Conservation (phyloP, 148 eudicot genomes). For the Cornus suecica region DNA sequence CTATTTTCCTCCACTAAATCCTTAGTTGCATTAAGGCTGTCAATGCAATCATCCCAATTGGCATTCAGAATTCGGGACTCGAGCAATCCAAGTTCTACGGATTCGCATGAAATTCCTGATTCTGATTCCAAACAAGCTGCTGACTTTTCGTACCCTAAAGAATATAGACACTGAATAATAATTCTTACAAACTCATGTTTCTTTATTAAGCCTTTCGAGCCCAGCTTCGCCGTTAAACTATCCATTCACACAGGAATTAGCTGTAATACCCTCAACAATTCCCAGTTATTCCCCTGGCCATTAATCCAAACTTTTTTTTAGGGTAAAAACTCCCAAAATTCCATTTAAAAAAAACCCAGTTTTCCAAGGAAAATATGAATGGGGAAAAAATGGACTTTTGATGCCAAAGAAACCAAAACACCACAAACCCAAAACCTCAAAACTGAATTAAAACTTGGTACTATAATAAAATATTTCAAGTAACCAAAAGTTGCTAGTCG, state of each 20-base stretch:
- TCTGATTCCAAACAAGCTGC: conserved; percentile 75
- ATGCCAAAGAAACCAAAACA: not conserved
- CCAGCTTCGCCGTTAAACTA: conserved; percentile 31
- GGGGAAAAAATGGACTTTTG: not conserved
- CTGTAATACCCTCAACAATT: not conserved
- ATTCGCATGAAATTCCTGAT: conserved; percentile 54
- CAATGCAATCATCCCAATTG: conserved; percentile 67
- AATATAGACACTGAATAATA: conserved; percentile 65
- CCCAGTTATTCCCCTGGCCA: not conserved
- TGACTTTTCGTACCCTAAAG: conserved; percentile 66
- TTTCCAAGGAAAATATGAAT: not conserved
- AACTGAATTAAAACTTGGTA: not conserved
- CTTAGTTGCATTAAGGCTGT: conserved; percentile 36
- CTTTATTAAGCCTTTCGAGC: conserved; percentile 59
- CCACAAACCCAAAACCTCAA: not conserved
- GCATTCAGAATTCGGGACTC: conserved; percentile 51
- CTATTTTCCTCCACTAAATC: conserved; percentile 60
- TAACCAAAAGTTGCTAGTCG: not conserved
- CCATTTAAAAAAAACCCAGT: not conserved
- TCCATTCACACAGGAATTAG: conserved; percentile 38
- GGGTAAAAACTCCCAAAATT: not conserved
- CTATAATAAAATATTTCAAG: not conserved
- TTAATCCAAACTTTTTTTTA: not conserved
- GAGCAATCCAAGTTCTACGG: conserved; percentile 47
- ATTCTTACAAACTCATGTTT: conserved; percentile 74